Percentiles rank a stretch among this genome's conserved stretches.
phyloP scores from a whole-genome alignment of 2,329 filamentous ascomycete genomes.

The Monosporascus ibericus region DNA sequence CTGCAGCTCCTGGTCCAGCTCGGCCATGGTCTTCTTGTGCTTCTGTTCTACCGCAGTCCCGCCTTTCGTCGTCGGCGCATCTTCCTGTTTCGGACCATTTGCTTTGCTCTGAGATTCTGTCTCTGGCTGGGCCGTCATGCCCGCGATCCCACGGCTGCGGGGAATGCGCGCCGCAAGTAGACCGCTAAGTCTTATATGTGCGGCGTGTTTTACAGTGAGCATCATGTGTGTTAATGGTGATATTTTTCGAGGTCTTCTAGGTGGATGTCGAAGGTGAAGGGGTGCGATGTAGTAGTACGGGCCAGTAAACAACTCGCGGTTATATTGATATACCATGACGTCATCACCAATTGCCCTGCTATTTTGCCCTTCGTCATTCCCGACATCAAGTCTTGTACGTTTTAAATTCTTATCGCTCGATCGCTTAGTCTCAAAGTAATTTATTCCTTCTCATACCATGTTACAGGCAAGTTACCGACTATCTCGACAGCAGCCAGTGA shows the following conservation, averaged over 20 bases:
- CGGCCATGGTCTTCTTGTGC: conserved; percentile 48
- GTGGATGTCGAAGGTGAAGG: not conserved
- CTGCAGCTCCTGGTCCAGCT: conserved; percentile 62
- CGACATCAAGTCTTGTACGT: no score
- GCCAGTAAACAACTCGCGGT: no score
- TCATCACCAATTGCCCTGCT: no score
- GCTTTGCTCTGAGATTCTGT: not conserved
- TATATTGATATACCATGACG: no score
- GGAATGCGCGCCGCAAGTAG: not conserved
- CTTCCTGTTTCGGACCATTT: not conserved
- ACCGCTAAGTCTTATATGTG: not conserved
- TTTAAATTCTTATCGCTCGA: no score
- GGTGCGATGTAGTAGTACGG: no score
- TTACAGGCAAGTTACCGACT: no score
- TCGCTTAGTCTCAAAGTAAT: no score
- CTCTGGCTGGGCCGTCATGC: not conserved
- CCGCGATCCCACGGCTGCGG: not conserved
- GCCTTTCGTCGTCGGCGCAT: not conserved
- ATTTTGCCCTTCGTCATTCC: no score
- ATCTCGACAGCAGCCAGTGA: no score
- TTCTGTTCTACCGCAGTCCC: not conserved
- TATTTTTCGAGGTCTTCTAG: not conserved
- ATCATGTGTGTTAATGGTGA: not conserved
- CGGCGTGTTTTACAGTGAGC: not conserved
- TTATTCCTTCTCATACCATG: no score